phyloP scores from a whole-genome alignment of 495 filamentous ascomycete species.

The Penicillium soppii region DNA sequence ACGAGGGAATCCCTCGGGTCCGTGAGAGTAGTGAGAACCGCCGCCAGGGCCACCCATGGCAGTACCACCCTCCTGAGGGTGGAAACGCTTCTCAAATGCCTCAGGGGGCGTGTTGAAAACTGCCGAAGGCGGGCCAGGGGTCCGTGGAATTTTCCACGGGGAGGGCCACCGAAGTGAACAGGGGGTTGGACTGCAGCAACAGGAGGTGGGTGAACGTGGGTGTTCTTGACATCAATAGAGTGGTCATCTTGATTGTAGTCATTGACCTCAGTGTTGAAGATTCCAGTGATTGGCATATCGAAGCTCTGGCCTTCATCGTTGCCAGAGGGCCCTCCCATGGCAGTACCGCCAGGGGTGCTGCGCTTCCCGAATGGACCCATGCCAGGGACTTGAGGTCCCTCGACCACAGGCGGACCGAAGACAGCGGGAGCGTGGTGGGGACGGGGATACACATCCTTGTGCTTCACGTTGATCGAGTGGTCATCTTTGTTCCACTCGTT shows the following conservation, averaged over 20 bases:
- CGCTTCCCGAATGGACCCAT: slow-evolving; percentile 21
- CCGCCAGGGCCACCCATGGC: slow-evolving; percentile 14
- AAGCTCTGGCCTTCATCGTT: slow-evolving; percentile 30
- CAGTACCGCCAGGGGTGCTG: slow-evolving; percentile 12
- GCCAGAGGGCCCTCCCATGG: slow-evolving; percentile 26
- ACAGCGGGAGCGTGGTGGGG: not conserved
- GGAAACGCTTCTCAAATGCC: slow-evolving; percentile 19
- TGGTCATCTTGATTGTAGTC: slow-evolving; percentile 31
- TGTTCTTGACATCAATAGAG: slow-evolving; percentile 27
- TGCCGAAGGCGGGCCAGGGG: too few species aligned
- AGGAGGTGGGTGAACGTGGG: slow-evolving; percentile 13
- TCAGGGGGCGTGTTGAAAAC: too few species aligned
- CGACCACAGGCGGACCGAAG: slow-evolving; percentile 3
- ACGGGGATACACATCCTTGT: slow-evolving; percentile 17
- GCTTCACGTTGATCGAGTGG: slow-evolving; percentile 26
- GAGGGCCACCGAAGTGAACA: too few species aligned
- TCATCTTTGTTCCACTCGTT: slow-evolving; percentile 29
- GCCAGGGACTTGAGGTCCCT: slow-evolving; percentile 8
- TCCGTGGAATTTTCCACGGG: too few species aligned
- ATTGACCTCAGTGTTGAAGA: slow-evolving; percentile 17
- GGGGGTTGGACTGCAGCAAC: too few species aligned
- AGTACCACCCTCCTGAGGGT: slow-evolving; percentile 10
- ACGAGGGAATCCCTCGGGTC: not conserved
- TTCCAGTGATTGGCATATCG: slow-evolving; percentile 21
- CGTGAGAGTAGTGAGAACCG: not conserved